Evolutionary conservation across 2,329 filamentous ascomycete genomes (phyloP).

Genomic region (Metarhizium rileyi): DNA sequence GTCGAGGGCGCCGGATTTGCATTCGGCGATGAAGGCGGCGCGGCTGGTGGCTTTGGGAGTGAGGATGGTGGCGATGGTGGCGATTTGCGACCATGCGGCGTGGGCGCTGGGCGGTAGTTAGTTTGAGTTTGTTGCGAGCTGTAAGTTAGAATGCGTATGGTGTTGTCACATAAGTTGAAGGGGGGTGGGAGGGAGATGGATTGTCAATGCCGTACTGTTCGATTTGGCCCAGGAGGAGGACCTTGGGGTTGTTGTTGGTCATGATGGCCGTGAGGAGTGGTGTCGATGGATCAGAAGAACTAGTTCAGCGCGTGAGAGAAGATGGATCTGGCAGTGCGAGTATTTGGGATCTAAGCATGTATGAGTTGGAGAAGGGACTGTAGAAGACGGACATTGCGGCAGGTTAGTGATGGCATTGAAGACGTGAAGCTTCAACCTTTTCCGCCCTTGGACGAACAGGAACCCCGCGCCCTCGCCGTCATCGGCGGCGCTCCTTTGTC

Average conservation of each 20-base stretch:
- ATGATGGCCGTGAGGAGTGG: slow-evolving; percentile 10
- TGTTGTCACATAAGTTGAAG: too few species aligned
- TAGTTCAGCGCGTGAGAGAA: too few species aligned
- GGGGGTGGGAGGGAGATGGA: not conserved
- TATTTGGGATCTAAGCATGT: too few species aligned
- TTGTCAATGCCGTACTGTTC: slow-evolving; percentile 29
- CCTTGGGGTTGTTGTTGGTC: slow-evolving; percentile 22
- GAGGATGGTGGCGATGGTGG: slow-evolving; percentile 54
- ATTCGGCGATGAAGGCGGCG: slow-evolving; percentile 59
- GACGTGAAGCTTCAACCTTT: not conserved
- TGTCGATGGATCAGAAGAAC: not conserved
- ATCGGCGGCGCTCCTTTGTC: slow-evolving; percentile 6
- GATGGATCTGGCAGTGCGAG: too few species aligned
- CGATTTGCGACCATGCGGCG: slow-evolving; percentile 52
- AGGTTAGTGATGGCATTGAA: not conserved
- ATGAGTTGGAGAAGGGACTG: too few species aligned
- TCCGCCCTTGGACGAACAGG: not conserved
- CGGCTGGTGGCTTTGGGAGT: slow-evolving; percentile 51
- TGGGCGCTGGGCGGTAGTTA: slow-evolving; percentile 43
- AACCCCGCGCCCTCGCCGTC: not conserved
- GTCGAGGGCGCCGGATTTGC: slow-evolving; percentile 53
- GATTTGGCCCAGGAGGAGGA: slow-evolving; percentile 30
- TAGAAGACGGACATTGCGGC: too few species aligned
- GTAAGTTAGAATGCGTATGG: not conserved
- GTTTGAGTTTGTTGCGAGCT: not conserved